These are phyloP conservation scores for Blepharisma stoltei DNA, from an alignment of 73 alveolate genomes.

Conservation along the genomic window DNA sequence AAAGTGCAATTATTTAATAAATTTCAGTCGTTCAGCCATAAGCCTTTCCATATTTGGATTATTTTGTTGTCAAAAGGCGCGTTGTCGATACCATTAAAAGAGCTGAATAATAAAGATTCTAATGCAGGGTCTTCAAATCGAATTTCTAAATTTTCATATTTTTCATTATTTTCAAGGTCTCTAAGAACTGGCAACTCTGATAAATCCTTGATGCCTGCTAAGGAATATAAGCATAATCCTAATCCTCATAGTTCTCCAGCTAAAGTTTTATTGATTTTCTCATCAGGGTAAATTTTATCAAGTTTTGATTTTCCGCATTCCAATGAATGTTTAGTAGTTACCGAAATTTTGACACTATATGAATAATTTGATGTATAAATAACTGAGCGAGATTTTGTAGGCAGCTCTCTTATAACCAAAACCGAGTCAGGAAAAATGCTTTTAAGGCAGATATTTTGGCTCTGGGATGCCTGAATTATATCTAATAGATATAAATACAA, in stretches of 20 bases:
- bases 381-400: background rate
- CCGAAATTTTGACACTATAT: conserved; percentile 10
- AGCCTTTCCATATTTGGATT: conserved; percentile 5
- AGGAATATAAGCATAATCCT: background rate
- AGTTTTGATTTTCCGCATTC: background rate
- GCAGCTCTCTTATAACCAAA: background rate
- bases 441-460: background rate
- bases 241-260: too few relatives aligned
- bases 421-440: conserved; percentile 12
- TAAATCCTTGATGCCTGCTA: background rate
- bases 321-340: background rate
- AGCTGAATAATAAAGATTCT: background rate
- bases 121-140: conserved; percentile 5
- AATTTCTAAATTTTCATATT: background rate
- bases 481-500: background rate
- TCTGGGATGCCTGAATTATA: background rate
- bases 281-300: background rate
- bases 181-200: background rate
- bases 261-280: background rate
- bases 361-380: background rate
- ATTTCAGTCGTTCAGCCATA: background rate
- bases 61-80: background rate
- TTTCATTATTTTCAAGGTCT: background rate
- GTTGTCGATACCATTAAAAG: background rate
- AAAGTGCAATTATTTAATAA: background rate